phyloP scores from a whole-genome alignment of 2,329 filamentous ascomycete species.

The Didymella keratinophila region DNA sequence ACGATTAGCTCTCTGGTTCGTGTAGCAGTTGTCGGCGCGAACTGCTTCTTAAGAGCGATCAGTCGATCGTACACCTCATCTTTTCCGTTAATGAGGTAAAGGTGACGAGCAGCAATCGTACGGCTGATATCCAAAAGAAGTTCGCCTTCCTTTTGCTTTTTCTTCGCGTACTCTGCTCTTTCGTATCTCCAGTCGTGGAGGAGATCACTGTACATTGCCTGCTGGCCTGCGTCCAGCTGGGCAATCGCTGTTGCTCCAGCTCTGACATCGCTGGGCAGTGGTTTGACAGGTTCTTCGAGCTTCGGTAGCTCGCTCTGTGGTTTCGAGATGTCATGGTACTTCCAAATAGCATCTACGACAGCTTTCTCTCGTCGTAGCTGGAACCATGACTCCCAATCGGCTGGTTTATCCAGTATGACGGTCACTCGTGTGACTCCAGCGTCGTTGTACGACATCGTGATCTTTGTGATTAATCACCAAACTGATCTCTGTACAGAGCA shows the following conservation, averaged over 20 bases:
- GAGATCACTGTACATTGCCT: not conserved
- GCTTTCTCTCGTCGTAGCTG: not conserved
- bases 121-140: not conserved
- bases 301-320: not conserved
- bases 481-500: not conserved
- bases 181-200: not conserved
- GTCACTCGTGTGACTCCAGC: not conserved
- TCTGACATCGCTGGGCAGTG: not conserved
- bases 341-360: not conserved
- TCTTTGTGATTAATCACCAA: not conserved
- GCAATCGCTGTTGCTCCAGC: not conserved
- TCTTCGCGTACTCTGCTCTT: not conserved
- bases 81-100: not conserved
- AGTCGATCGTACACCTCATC: not conserved
- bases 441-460: not conserved
- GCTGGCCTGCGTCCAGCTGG: not conserved
- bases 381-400: not conserved
- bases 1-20: not conserved
- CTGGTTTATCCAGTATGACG: not conserved
- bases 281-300: not conserved
- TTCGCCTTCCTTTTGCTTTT: not conserved
- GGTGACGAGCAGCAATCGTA: not conserved
- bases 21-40: not conserved
- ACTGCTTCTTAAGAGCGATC: not conserved
- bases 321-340: not conserved